Evolutionary conservation across 768 basidiomycete genomes (phyloP).

Genomic region (Cystofilobasidium macerans): DNA sequence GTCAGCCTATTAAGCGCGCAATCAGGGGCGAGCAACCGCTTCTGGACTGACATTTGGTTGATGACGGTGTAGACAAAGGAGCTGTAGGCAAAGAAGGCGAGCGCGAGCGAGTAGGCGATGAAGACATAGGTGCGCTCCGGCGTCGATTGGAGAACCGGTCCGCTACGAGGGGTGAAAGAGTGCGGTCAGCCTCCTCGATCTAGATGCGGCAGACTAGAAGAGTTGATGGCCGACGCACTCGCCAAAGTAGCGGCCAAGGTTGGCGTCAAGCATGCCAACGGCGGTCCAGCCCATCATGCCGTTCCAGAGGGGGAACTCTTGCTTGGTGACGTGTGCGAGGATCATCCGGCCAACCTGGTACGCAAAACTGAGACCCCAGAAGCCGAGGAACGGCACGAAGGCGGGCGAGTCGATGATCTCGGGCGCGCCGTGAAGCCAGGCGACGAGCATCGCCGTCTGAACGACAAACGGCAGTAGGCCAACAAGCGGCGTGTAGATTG

Average conservation of each 20-base stretch:
- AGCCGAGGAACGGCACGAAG: constrained; percentile 76
- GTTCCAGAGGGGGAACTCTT: constrained; percentile 76
- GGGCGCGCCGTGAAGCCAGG: constrained; percentile 66
- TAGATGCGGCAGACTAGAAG: not conserved
- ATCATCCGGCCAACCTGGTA: constrained; percentile 77
- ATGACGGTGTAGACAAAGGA: constrained; percentile 24
- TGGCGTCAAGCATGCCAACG: constrained; percentile 70
- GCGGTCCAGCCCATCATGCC: constrained; percentile 73
- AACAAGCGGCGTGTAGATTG: constrained; percentile 49
- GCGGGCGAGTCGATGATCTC: constrained; percentile 61
- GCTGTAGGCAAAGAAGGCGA: constrained; percentile 42
- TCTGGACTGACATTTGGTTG: constrained; percentile 20
- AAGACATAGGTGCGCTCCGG: constrained; percentile 54
- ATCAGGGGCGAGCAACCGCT: not conserved
- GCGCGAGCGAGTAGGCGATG: constrained; percentile 56
- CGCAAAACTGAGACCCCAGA: constrained; percentile 57
- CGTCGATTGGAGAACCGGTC: constrained; percentile 50
- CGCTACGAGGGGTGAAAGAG: constrained; percentile 4
- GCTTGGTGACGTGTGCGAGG: constrained; percentile 76
- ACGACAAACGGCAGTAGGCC: constrained; percentile 69
- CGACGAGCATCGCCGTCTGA: constrained; percentile 58
- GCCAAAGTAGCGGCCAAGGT: constrained; percentile 56
- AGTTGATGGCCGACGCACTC: constrained; percentile 44
- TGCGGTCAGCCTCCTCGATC: not conserved
- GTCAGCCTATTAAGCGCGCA: too few relatives aligned